Evolutionary conservation across 495 filamentous ascomycete species (phyloP).

Genomic region (Hypomontagnella submonticulosa): DNA sequence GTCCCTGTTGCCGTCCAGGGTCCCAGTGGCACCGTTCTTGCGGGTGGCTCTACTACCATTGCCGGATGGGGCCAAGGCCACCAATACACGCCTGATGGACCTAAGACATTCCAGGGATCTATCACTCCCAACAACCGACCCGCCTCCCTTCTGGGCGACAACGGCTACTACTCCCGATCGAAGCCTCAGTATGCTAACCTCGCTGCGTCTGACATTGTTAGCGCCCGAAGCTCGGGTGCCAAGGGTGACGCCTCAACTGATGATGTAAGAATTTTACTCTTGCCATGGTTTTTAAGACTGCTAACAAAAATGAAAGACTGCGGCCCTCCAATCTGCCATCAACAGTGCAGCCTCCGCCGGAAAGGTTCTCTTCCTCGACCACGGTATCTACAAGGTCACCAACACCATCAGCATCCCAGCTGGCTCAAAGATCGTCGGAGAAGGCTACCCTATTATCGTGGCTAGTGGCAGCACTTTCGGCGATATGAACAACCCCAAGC

Average conservation of each 20-base stretch:
- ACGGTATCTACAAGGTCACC: slow-evolving; percentile 72
- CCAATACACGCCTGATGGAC: slow-evolving; percentile 57
- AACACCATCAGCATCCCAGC: slow-evolving; percentile 71
- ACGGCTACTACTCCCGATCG: slow-evolving; percentile 62
- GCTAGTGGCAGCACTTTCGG: slow-evolving; percentile 77
- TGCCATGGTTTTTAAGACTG: too few species aligned
- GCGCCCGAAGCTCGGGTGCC: slow-evolving; percentile 72
- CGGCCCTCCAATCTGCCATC: slow-evolving; percentile 66
- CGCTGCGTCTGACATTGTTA: slow-evolving; percentile 65
- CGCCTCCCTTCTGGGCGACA: slow-evolving; percentile 50
- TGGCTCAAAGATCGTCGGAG: slow-evolving; percentile 77
- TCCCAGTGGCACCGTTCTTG: slow-evolving; percentile 62
- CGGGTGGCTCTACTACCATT: slow-evolving; percentile 68
- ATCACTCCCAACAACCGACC: slow-evolving; percentile 56
- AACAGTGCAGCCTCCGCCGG: slow-evolving; percentile 69
- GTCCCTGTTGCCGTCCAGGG: slow-evolving; percentile 70
- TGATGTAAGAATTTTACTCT: slow-evolving; percentile 59
- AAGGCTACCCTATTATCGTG: slow-evolving; percentile 89
- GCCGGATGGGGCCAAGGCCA: slow-evolving; percentile 59
- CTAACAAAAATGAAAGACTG: slow-evolving; percentile 55
- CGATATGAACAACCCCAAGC: slow-evolving; percentile 73
- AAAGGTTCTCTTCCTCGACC: slow-evolving; percentile 68
- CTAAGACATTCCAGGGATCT: slow-evolving; percentile 47
- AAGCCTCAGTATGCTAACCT: slow-evolving; percentile 70
- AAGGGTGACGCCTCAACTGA: slow-evolving; percentile 78